Evolutionary conservation across 768 basidiomycete genomes (phyloP), one percentile per base, ranked within the genome.

Genomic region (Obba rivulosa): DNA sequence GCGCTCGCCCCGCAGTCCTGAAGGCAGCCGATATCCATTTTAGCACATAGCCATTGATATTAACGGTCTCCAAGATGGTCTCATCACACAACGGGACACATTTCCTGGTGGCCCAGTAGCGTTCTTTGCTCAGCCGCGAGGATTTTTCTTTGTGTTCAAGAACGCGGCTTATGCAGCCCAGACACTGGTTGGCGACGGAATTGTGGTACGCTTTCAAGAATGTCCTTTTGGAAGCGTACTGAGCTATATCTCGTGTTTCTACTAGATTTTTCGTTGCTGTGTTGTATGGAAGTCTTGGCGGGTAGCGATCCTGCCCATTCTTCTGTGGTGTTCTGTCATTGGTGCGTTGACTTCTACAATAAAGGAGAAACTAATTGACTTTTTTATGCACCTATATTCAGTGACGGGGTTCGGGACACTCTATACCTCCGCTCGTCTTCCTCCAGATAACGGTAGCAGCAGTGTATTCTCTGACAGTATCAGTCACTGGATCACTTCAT

Each of bases 231-330:
- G n/a, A n/a, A 31, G 5, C 28, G 28, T 7, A 5, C 28, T 31
- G 7, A 22, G 17, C 17, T 14, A 20, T 45, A 38, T 3, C 42
- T 18, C 8, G 4, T 35, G 17, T 3, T 22, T 31, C 41, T n/a
- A n/a, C n/a, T n/a, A 62, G 61, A 61, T 63, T 31, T 58, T 62
- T 41, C 57, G 61, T 10, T 63, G 61, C 41, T 61, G 56, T 13
- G 51, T 59, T 24, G 57, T 62, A 16, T 62, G 61, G 62, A 43
- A 54, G 23, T 61, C 60, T 0, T 50, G 49, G 54, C 52, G 46
- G 39, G 44, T 61, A 11, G 49, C 51, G n/a, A 31, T 50, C 13
- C 13, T 63, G 22, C 61, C 62, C 17, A 18, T 53, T 16, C 4
- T 54, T 3, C 31, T 58, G 49, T 57, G 56, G 54, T 36, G 37